A percentile compares a stretch with the other conserved stretches of the same genome.
phyloP scores from a whole-genome alignment of 1,284 basidiomycete genomes.

The Rhodotorula sp. region DNA sequence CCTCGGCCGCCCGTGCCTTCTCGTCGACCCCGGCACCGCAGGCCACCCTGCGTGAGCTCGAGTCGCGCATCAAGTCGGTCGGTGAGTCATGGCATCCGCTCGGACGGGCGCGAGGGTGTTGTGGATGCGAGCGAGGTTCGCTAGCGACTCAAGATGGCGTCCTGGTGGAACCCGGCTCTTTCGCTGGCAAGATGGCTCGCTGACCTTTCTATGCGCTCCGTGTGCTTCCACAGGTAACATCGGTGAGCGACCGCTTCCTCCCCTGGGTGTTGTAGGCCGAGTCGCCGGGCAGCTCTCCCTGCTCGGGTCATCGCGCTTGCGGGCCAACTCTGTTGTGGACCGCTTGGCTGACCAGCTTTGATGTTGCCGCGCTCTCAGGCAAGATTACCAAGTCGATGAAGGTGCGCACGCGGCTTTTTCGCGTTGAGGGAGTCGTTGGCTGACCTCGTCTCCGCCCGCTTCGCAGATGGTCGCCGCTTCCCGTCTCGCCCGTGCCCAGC shows the following conservation, averaged over 20 bases:
- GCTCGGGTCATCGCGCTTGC: neutral
- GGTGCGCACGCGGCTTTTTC: conserved; percentile 56
- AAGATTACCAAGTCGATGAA: conserved; percentile 81
- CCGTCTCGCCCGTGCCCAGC: conserved; percentile 68
- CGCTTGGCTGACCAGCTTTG: neutral
- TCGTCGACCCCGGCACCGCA: conserved; percentile 74
- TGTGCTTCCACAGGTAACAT: conserved; percentile 56
- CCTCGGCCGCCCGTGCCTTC: conserved; percentile 54
- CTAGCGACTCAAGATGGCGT: neutral
- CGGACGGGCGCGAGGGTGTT: neutral
- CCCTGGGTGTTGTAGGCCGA: neutral
- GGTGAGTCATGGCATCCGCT: conserved; percentile 36
- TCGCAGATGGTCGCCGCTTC: conserved; percentile 77
- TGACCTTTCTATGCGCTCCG: neutral
- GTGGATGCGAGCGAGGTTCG: too few species aligned
- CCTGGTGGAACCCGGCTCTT: neutral
- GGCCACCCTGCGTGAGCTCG: conserved; percentile 96
- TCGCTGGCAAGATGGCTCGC: neutral
- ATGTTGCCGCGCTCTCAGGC: neutral
- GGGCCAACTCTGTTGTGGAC: neutral
- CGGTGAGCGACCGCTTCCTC: conserved; percentile 18
- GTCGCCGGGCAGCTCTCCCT: too few species aligned
- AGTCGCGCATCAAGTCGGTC: conserved; percentile 94
- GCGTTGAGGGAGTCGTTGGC: neutral
- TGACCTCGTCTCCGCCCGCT: neutral